Evolutionary conservation across 2,329 filamentous ascomycete species (phyloP), one percentile per base, ranked within the genome.

Genomic region (Metarhizium humberi): DNA sequence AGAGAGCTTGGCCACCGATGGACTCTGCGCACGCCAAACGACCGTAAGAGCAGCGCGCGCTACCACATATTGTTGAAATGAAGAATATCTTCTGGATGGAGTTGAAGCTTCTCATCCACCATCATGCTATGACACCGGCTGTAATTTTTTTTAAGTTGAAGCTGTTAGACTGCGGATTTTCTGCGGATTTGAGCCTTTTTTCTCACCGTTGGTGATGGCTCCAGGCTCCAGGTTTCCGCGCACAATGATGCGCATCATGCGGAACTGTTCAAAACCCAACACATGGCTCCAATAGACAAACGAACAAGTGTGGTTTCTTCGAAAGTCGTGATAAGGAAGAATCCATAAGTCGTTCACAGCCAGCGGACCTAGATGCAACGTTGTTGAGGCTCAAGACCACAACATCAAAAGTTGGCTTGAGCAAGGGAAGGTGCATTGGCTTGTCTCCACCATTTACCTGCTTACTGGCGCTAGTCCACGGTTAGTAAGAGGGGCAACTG

Each of bases 401-500:
- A 11, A 34, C 20, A 14, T 14, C 50, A 16, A 20, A 29, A 52
- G 11, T 18, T 10, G 13, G 50, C 34, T 45, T 18, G 25, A 45
- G 10, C 42, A 45, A 20, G 42, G 42, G 42, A 45, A 45, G 42
- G 58, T 54, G 55, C 16, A 36, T 34, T 40, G 16, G 14, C 13
- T 46, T 7, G 32, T 11, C 32, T 34, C 32, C 10, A 34, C 32
- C 32, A 34, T 8, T 34, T 25, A 25, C 18, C 50, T 6, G n/a
- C 6, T 14, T 16, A 43, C 40, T 38, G n/a, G 29, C 51, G 58
- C 67, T 69, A 71, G 58, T 32, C 67, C 59, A 2, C 18, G 64
- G 52, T 6, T 10, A 56, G 68, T 62, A 69, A 62, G 68, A 69
- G 67, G 68, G 67, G 67, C 60, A 45, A 51, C 40, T 36, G 14